Evolutionary conservation across 129 eudicot species (phyloP), one percentile per base, ranked within the genome.

Genomic region (Kitagawia praeruptora): DNA sequence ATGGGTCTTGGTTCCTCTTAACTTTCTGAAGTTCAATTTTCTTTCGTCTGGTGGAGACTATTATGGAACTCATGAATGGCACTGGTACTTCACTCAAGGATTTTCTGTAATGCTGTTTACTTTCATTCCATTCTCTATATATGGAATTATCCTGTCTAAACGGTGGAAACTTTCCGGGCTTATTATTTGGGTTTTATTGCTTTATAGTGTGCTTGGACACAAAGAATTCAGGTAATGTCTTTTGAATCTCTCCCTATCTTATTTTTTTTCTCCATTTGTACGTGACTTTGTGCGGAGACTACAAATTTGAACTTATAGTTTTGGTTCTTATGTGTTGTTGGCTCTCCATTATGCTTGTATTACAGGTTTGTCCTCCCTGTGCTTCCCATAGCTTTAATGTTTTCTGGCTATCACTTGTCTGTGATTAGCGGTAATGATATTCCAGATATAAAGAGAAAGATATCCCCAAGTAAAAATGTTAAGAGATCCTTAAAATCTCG

Each of bases 51-150:
- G 99, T 18, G 99, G 99, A 78, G 97, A 96, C 89, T 96, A 92
- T 81, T 96, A 96, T 85, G 98, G 99, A 84, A 96, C 99, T 89
- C 99, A 96, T 80, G 82, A 84, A 74, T 96, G 99, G 99, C 99
- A 96, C 86, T 96, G 99, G 99, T 96, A 96, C 91, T 86, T 96
- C 83, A 90, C 88, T 44, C 98, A 96, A 84, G 99, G 99, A 81
- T 96, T 96, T 77, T 82, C 96, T 13, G 97, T 90, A 75, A 96
- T 96, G 95, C 78, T 96, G 80, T 90, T 92, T 45, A 91, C 98
- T 25, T 87, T 82, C 82, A 56, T 96, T 81, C 99, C 99, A 51
- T 90, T 96, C 82, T 85, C 84, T 70, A 66, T 85, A 75, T 86
- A 83, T 81, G 99, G 99, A 79, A 79, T 92, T 76, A 70, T 87